Evolutionary conservation across 2,329 filamentous ascomycete species (phyloP).

Genomic region (Ceratocystis lukuohia): DNA sequence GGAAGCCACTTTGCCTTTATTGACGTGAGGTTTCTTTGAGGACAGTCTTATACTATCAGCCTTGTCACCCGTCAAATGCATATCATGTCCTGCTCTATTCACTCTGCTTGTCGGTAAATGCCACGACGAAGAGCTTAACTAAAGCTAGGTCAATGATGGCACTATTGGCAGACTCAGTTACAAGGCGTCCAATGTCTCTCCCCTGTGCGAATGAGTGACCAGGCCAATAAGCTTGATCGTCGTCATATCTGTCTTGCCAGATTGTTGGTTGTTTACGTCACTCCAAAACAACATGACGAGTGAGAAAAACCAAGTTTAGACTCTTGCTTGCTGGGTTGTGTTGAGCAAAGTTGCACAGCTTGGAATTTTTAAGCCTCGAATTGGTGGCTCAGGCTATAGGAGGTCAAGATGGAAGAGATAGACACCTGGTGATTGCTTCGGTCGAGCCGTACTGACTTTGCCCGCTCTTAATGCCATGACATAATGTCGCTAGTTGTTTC

Average conservation of each 20-base stretch:
- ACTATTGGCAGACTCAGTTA: not conserved
- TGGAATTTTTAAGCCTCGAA: not conserved
- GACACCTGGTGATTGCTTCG: not conserved
- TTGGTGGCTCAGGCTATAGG: no score
- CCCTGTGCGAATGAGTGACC: not conserved
- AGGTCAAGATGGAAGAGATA: not conserved
- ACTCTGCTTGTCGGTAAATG: not conserved
- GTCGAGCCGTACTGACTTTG: not conserved
- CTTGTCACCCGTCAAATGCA: not conserved
- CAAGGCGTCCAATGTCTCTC: not conserved
- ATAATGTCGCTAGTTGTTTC: not conserved
- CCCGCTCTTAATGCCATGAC: not conserved
- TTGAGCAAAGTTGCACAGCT: not conserved
- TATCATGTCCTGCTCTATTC: not conserved
- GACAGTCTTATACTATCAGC: not conserved
- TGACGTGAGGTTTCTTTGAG: not conserved
- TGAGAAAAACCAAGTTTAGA: not conserved
- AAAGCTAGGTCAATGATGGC: not conserved
- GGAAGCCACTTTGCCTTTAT: not conserved
- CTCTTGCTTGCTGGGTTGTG: not conserved
- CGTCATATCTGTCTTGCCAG: not conserved
- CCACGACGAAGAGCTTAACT: not conserved
- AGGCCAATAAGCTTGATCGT: not conserved
- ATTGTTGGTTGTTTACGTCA: constrained; percentile 4
- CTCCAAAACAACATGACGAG: constrained; percentile 1